These are phyloP conservation scores for Setaria italica DNA, from an alignment of 202 grass and related monocot genomes.

Conservation along the genomic window DNA sequence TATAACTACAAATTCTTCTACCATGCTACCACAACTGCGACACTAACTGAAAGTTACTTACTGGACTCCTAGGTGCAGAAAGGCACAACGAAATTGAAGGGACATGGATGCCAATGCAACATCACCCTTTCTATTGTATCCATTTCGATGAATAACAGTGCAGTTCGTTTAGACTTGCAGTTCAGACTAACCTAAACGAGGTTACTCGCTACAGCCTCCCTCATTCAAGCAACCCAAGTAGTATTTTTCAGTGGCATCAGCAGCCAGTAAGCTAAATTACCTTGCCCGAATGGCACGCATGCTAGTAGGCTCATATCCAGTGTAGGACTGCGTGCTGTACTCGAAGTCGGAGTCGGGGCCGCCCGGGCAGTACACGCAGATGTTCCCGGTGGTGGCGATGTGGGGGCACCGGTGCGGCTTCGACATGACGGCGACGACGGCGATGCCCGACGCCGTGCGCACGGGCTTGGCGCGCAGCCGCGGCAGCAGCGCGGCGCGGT, in stretches of 20 bases:
- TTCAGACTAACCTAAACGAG: neutral
- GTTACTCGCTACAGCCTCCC: neutral
- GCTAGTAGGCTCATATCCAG: conserved; percentile 96
- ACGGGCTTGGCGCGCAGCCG: conserved; percentile 94
- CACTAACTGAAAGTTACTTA: neutral
- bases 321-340: conserved; percentile 98
- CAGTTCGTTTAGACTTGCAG: neutral
- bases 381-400: conserved; percentile 94
- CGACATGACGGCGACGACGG: conserved; percentile 96
- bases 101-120: neutral
- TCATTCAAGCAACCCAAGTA: neutral
- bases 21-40: neutral
- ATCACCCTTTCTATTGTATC: conserved; percentile 8
- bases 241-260: neutral
- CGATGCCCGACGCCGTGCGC: conserved; percentile 92
- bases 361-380: conserved; percentile 95
- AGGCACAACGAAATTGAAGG: neutral
- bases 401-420: conserved; percentile 97
- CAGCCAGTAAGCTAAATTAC: conserved; percentile 46
- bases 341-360: conserved; percentile 98
- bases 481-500: conserved; percentile 82
- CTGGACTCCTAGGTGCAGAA: neutral
- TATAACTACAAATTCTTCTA: neutral
- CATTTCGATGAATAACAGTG: conserved; percentile 22
- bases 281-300: conserved; percentile 96